Percentiles rank a stretch among this genome's conserved stretches.
These are phyloP conservation scores for Cladosporium sp. DNA, from an alignment of 2,329 filamentous ascomycete genomes.

Conservation along the genomic window DNA sequence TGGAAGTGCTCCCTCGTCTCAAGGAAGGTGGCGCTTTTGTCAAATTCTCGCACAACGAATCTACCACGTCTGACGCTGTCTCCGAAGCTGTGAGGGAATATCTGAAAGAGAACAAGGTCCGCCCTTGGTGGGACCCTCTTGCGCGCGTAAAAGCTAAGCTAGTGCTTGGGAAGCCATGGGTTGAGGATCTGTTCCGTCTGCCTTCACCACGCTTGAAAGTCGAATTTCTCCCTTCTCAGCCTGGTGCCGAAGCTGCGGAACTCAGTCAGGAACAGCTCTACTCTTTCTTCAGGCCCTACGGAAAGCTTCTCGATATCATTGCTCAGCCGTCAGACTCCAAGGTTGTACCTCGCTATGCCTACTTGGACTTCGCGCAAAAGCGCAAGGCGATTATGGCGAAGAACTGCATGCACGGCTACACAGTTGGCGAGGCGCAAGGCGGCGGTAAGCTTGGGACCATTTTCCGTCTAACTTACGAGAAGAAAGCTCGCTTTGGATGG, in stretches of 20 bases:
- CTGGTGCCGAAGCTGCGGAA: slow-evolving; percentile 67
- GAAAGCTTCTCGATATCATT: slow-evolving; percentile 80
- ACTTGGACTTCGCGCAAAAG: slow-evolving; percentile 67
- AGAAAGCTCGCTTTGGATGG: slow-evolving; percentile 67
- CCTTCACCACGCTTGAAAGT: slow-evolving; percentile 71
- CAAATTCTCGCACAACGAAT: slow-evolving; percentile 62
- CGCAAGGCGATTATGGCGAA: slow-evolving; percentile 79
- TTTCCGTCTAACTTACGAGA: slow-evolving; percentile 77
- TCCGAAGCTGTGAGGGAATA: slow-evolving; percentile 56
- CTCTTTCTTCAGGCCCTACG: slow-evolving; percentile 79
- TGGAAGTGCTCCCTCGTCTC: slow-evolving; percentile 73
- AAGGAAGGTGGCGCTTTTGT: slow-evolving; percentile 93
- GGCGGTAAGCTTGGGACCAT: slow-evolving; percentile 71
- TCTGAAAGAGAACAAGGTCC: slow-evolving; percentile 64
- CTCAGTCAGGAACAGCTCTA: slow-evolving; percentile 83
- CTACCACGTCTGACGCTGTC: slow-evolving; percentile 46
- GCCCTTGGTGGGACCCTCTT: slow-evolving; percentile 87
- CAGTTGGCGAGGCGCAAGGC: slow-evolving; percentile 60
- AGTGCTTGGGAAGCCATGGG: slow-evolving; percentile 82
- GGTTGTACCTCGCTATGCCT: slow-evolving; percentile 70
- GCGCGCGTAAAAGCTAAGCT: slow-evolving; percentile 62
- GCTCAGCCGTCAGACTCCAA: slow-evolving; percentile 83
- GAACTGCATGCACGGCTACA: slow-evolving; percentile 84
- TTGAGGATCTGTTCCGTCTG: slow-evolving; percentile 82
- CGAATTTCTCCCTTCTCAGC: slow-evolving; percentile 71